Base-by-base conservation (phyloP, 2,329 filamentous ascomycete genomes). In the Simplicillium aogashimaense region DNA sequence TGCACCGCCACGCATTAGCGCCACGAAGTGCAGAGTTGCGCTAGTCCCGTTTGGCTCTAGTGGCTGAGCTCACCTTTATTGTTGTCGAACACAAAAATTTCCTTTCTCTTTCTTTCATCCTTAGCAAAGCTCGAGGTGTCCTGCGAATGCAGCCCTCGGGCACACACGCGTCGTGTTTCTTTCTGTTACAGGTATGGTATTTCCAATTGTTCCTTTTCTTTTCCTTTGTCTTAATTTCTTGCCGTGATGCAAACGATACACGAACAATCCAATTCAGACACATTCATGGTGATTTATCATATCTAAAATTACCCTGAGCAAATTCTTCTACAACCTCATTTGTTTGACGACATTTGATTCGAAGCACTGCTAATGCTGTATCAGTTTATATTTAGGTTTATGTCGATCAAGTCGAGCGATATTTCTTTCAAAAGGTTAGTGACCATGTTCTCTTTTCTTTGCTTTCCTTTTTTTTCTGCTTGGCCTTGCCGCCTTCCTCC, bases 211-310 rank as follows among this genome's bases (percentile, higher is more conserved):
- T 30, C 5, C 9, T 10, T 32, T 16, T 8, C 9, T 10, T 32
- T 16, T 25, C 28, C 20, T 9, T 25, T 25, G 20, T 25, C 20
- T 25, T n/a, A n/a, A n/a, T n/a, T n/a, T n/a, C n/a, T 58, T 64
- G 57, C 63, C 48, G 50, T 67, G 66, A 70, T 61, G 66, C 69
- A 50, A 42, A 39, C 14, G 32, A 32, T 40, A 49, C 58, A 61
- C 60, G 70, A 76, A 76, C 72, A 77, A 77, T 78, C 74, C 74
- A 78, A 77, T 63, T 70, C 72, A 70, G 71, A 78, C 72, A 65
- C 54, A 53, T 57, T 57, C 61, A 67, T 78, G 74, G 73, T 73
- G 72, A 76, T 59, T 61, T 61, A 69, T 55, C n/a, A n/a, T n/a
- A n/a, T n/a, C n/a, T 66, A 72, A 62, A 70, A 70, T 67, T 68